Evolutionary conservation across 2,329 filamentous ascomycete genomes (phyloP).

Genomic region (Corynespora cassiicola): DNA sequence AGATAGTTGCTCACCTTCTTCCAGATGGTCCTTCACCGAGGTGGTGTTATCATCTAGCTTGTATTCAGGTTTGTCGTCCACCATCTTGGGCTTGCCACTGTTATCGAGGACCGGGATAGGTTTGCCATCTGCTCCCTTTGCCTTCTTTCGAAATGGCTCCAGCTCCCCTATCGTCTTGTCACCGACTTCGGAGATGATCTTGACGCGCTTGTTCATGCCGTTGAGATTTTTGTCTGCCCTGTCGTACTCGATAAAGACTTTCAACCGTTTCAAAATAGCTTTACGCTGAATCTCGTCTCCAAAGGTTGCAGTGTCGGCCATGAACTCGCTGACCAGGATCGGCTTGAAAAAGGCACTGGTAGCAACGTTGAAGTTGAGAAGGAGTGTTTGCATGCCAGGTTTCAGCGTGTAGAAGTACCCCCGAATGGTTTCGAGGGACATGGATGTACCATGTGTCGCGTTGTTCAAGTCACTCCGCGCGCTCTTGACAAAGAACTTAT

Average conservation of each 20-base stretch:
- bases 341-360: conserved; percentile 17
- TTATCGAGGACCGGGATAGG: not conserved
- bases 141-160: conserved; percentile 13
- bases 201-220: conserved; percentile 1
- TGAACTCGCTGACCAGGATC: conserved; percentile 14
- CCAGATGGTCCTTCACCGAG: no score
- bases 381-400: conserved; percentile 1
- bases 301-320: conserved; percentile 5
- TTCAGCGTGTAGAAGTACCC: conserved; percentile 13
- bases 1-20: no score
- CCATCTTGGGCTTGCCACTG: conserved; percentile 2
- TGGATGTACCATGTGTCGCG: not conserved
- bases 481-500: conserved; percentile 11
- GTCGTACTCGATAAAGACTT: conserved; percentile 15
- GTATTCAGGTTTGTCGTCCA: no score
- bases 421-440: conserved; percentile 4
- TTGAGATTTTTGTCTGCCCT: conserved; percentile 7
- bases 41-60: no score
- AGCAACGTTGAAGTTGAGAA: conserved; percentile 8
- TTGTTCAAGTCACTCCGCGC: no score
- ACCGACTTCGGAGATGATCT: conserved; percentile 9
- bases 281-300: not conserved
- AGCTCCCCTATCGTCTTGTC: conserved; percentile 11
- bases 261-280: conserved; percentile 5
- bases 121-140: no score